phyloP scores from a whole-genome alignment of 495 filamentous ascomycete species.

The Neurospora sp. region DNA sequence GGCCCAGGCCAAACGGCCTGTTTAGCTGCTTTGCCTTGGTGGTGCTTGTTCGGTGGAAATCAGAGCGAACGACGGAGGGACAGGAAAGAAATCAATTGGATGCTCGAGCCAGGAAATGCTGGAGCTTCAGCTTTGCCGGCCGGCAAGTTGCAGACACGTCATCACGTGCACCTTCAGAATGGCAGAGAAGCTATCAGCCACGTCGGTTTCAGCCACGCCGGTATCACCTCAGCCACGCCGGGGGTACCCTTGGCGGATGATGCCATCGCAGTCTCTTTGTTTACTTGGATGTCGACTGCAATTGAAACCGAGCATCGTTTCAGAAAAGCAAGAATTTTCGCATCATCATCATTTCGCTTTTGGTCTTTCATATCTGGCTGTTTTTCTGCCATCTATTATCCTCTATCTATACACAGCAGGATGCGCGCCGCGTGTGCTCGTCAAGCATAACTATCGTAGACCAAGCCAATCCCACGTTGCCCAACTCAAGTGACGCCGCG shows the following conservation, averaged over 20 bases:
- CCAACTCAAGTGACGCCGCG: not conserved
- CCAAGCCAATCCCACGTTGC: not conserved
- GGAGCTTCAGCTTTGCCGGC: not conserved
- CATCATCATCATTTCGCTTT: not conserved
- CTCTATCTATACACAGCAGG: not conserved
- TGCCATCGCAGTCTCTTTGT: not conserved
- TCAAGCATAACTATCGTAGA: not conserved
- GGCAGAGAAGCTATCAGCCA: not conserved
- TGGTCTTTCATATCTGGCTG: not conserved
- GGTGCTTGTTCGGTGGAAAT: not conserved
- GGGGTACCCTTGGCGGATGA: not conserved
- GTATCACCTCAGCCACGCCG: not conserved
- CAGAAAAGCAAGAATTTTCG: not conserved
- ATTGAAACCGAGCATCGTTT: not conserved
- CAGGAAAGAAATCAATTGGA: not conserved
- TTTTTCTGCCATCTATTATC: not conserved
- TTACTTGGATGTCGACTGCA: not conserved
- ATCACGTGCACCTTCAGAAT: not conserved
- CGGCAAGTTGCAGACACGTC: not conserved
- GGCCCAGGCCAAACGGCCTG: not conserved
- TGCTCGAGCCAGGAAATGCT: not conserved
- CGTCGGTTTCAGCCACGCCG: not conserved
- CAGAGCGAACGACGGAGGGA: not conserved
- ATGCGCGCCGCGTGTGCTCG: not conserved
- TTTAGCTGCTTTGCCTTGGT: not conserved